phyloP scores from a whole-genome alignment of 495 filamentous ascomycete genomes.

The Podospora pseudoanserina region DNA sequence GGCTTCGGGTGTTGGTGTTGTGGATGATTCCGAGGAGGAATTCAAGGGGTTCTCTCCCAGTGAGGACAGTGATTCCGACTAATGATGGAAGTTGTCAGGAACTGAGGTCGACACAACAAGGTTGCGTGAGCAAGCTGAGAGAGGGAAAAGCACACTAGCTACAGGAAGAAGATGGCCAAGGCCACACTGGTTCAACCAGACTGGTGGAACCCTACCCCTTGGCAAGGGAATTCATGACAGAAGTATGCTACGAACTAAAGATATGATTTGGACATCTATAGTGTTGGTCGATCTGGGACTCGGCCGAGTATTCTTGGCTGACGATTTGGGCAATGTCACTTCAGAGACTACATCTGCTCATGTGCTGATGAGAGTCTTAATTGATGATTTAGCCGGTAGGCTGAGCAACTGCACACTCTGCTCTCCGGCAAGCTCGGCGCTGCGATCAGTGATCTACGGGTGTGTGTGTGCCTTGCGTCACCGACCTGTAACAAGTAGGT shows the following conservation, averaged over 20 bases:
- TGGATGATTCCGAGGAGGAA: conserved; percentile 45
- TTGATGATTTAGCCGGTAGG: neutral
- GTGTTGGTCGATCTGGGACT: neutral
- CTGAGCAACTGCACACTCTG: neutral
- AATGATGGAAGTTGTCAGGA: neutral
- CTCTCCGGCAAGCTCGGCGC: neutral
- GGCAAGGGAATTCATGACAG: too few species aligned
- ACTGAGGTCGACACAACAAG: too few species aligned
- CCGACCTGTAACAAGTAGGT: neutral
- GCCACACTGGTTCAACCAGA: too few species aligned
- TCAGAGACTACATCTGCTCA: neutral
- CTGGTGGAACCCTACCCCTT: too few species aligned
- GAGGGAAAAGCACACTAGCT: too few species aligned
- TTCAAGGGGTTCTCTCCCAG: conserved; percentile 46
- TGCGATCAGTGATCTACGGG: neutral
- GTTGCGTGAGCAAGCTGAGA: too few species aligned
- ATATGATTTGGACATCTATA: neutral
- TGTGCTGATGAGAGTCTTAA: neutral
- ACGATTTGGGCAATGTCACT: conserved; percentile 9
- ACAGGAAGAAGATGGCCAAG: too few species aligned
- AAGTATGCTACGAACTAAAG: neutral
- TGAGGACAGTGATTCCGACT: conserved; percentile 44
- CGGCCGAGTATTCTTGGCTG: conserved; percentile 4
- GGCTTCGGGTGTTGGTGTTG: conserved; percentile 24
- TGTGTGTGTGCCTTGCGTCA: neutral